phyloP scores from a whole-genome alignment of 176 grass and related monocot species.

The Musa troglodytarum region DNA sequence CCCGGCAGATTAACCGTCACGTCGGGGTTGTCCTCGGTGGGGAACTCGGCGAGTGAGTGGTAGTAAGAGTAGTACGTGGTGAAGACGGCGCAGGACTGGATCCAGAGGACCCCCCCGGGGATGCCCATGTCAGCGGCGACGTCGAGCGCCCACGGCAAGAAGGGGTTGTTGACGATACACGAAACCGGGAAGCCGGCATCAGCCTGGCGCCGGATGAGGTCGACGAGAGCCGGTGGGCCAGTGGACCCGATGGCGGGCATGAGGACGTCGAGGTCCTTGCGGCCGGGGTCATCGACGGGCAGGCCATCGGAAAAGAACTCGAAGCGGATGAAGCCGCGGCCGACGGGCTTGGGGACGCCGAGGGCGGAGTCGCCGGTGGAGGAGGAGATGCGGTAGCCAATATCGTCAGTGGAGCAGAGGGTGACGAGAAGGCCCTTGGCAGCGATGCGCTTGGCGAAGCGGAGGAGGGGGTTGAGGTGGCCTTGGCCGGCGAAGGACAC shows the following conservation, averaged over 20 bases:
- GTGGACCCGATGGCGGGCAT: slow-evolving; percentile 31
- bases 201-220: slow-evolving; percentile 41
- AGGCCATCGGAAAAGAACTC: slow-evolving; percentile 50
- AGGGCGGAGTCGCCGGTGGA: background rate
- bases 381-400: slow-evolving; percentile 1
- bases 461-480: slow-evolving; percentile 54
- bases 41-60: slow-evolving; percentile 40
- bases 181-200: slow-evolving; percentile 36
- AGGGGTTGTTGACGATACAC: slow-evolving; percentile 58
- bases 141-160: slow-evolving; percentile 61
- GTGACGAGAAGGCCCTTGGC: slow-evolving; percentile 45
- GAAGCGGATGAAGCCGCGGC: slow-evolving; percentile 50
- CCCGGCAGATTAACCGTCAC: slow-evolving; percentile 31
- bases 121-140: slow-evolving; percentile 43
- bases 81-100: slow-evolving; percentile 77
- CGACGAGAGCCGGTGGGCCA: slow-evolving; percentile 10
- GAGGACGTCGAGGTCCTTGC: slow-evolving; percentile 18
- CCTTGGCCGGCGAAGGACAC: slow-evolving; percentile 44
- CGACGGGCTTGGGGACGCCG: slow-evolving; percentile 27
- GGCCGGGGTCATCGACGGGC: slow-evolving; percentile 3
- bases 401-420: slow-evolving; percentile 18
- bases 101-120: slow-evolving; percentile 61
- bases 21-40: slow-evolving; percentile 28
- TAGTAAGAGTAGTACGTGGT: slow-evolving; percentile 58
- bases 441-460: slow-evolving; percentile 36